Evolutionary conservation across 208 protist genomes (phyloP), one percentile per base, ranked within the genome.

Genomic region (Trypanosoma lewisi): DNA sequence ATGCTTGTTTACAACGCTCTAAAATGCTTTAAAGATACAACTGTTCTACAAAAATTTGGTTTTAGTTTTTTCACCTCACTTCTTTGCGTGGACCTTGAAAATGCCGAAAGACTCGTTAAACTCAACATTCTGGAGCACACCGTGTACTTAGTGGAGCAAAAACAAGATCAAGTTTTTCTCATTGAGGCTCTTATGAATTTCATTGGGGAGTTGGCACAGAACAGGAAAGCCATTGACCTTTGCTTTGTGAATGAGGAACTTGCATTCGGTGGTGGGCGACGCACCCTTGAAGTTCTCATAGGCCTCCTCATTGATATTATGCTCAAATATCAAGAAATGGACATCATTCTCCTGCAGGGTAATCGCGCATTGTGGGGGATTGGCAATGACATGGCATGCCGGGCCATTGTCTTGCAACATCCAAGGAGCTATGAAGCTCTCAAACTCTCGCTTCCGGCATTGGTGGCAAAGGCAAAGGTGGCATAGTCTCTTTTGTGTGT

Each of bases 41-140:
- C 77, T 31, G 82, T 91, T 23, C 58, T 93, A 21, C 89, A 96
- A 57, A 96, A 96, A 63, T 96, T 92, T 68, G 74, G 84, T n/a
- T 68, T 92, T 9, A 74, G 65, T 49, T 77, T 96, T 31, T 85
- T 89, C n/a, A 78, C 86, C 1, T 77, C 70, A 17, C 69, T 93
- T 31, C 63, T 93, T 34, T 59, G 49, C 9, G 61, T 64, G 4
- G 73, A 82, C 51, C 52, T 62, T 19, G 47, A 63, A 53, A 81
- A 84, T 41, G 89, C 78, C 16, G 68, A 80, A 41, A 63, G 47
- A 54, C 58, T 95, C 11, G 73, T 83, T 14, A 61, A 81, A 50
- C 51, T 78, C 17, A 37, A 67, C 23, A 79, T 85, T 23, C 12
- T 95, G 9, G 74, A 87, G 42, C 84, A 95, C 67, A 50, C 86